Evolutionary conservation across 2,329 filamentous ascomycete genomes (phyloP).

Genomic region (Penicillium sp.): DNA sequence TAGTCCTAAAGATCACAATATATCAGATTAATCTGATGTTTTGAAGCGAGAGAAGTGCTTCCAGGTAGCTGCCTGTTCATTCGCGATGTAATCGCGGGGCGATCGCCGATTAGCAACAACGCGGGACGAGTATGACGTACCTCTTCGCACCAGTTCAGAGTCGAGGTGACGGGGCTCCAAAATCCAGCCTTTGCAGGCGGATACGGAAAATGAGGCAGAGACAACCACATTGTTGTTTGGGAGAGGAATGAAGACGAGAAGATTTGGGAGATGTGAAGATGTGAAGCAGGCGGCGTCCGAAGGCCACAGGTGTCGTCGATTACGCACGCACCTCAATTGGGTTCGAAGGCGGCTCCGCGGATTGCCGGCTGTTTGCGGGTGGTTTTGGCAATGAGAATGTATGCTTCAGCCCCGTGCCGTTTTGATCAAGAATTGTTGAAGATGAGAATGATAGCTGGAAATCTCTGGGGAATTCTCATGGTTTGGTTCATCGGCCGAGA

Average conservation of each 20-base stretch:
- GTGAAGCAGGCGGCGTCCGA: slow-evolving; percentile 1
- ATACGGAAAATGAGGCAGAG: slow-evolving; percentile 41
- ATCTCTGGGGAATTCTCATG: not conserved
- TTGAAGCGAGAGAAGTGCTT: not conserved
- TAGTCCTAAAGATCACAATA: slow-evolving; percentile 60
- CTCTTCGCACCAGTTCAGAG: slow-evolving; percentile 80
- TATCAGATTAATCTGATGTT: not conserved
- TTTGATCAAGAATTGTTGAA: not conserved
- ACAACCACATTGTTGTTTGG: slow-evolving; percentile 31
- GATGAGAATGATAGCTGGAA: not conserved
- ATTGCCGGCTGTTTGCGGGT: slow-evolving; percentile 21
- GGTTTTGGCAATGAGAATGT: not conserved
- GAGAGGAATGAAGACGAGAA: slow-evolving; percentile 8
- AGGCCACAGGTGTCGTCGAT: slow-evolving; percentile 25
- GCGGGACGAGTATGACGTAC: slow-evolving; percentile 42
- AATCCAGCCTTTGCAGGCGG: slow-evolving; percentile 58
- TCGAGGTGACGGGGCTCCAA: slow-evolving; percentile 72
- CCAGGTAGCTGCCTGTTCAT: not conserved
- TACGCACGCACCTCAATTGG: slow-evolving; percentile 17
- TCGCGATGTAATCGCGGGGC: not conserved
- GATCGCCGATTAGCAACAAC: not conserved
- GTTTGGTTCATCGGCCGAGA: not conserved
- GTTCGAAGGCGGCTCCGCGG: slow-evolving; percentile 18
- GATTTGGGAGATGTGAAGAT: slow-evolving; percentile 3
- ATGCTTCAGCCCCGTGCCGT: not conserved